These are phyloP conservation scores for Boletus semigastroideus DNA, from an alignment of 1,284 basidiomycete genomes.

Conservation along the genomic window DNA sequence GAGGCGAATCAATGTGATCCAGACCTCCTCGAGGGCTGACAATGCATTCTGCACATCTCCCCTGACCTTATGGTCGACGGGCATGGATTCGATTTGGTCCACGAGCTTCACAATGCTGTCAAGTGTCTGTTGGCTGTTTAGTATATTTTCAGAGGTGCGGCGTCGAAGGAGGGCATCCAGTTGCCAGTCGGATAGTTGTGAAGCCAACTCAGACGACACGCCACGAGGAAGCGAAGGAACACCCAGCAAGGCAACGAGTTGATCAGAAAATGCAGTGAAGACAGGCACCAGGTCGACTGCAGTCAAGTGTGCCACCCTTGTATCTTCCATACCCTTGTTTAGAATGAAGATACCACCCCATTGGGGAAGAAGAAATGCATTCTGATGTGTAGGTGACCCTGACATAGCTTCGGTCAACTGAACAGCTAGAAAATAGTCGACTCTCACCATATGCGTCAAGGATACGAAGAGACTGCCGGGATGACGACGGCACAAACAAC, in stretches of 20 bases:
- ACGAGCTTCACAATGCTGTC: slow-evolving; percentile 81
- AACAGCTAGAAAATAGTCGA: slow-evolving; percentile 3
- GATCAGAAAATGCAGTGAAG: slow-evolving; percentile 73
- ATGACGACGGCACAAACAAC: slow-evolving; percentile 79
- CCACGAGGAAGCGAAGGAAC: slow-evolving; percentile 61
- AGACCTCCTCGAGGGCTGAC: slow-evolving; percentile 67
- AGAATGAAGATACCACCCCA: slow-evolving; percentile 90
- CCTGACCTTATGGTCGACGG: slow-evolving; percentile 74
- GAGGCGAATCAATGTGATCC: slow-evolving; percentile 19
- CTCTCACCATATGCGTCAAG: slow-evolving; percentile 55
- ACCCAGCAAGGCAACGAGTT: slow-evolving; percentile 79
- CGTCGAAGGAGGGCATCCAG: slow-evolving; percentile 73
- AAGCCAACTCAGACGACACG: slow-evolving; percentile 32
- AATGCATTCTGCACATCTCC: slow-evolving; percentile 72
- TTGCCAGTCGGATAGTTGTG: slow-evolving; percentile 68
- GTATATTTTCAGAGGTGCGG: slow-evolving; percentile 71
- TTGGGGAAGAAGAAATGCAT: slow-evolving; percentile 89
- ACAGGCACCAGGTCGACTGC: slow-evolving; percentile 47
- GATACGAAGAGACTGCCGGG: slow-evolving; percentile 71
- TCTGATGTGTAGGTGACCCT: slow-evolving; percentile 49
- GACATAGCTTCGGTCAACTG: slow-evolving; percentile 9
- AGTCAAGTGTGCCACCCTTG: slow-evolving; percentile 38
- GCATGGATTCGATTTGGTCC: slow-evolving; percentile 87
- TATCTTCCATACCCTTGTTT: slow-evolving; percentile 51
- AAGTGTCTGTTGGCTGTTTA: slow-evolving; percentile 71